Percentiles rank a stretch among this genome's conserved stretches.
Conservation (phyloP, 352 stramenopile species). For the Globisporangium lucens region DNA sequence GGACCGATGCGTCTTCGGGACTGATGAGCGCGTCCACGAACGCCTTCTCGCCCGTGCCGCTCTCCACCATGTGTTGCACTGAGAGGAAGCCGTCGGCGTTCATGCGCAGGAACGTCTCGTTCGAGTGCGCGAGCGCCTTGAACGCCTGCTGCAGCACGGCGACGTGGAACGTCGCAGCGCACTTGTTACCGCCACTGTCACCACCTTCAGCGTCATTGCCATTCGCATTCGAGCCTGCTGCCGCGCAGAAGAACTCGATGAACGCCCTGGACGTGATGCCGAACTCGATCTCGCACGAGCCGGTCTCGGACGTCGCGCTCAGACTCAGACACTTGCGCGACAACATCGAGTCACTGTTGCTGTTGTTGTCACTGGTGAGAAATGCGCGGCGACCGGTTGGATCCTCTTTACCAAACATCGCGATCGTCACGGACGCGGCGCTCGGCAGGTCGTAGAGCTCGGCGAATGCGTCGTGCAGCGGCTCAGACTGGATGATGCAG, state of each 20-base stretch:
- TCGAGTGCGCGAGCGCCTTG: conserved; percentile 69
- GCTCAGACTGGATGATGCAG: conserved; percentile 82
- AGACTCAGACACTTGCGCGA: conserved; percentile 48
- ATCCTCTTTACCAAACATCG: conserved; percentile 42
- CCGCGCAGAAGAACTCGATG: conserved; percentile 77
- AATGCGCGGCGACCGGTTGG: background rate
- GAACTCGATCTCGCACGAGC: conserved; percentile 82
- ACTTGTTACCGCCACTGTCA: conserved; percentile 19
- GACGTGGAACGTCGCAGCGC: conserved; percentile 71
- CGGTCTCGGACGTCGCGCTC: conserved; percentile 66
- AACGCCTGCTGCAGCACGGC: conserved; percentile 79
- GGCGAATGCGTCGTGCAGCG: conserved; percentile 73
- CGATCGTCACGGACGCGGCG: conserved; percentile 72
- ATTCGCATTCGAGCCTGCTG: background rate
- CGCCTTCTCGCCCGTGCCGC: conserved; percentile 62
- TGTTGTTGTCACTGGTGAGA: conserved; percentile 1
- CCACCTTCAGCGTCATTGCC: conserved; percentile 11
- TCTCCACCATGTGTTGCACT: conserved; percentile 81
- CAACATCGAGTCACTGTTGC: conserved; percentile 1
- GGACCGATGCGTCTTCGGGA: conserved; percentile 60
- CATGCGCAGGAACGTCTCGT: conserved; percentile 82
- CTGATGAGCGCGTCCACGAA: conserved; percentile 83
- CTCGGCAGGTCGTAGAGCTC: conserved; percentile 85
- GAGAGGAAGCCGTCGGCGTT: conserved; percentile 79
- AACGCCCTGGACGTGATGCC: conserved; percentile 64